These are phyloP conservation scores for Taphrina populina DNA, from an alignment of 1,139 yeast species.

Conservation along the genomic window DNA sequence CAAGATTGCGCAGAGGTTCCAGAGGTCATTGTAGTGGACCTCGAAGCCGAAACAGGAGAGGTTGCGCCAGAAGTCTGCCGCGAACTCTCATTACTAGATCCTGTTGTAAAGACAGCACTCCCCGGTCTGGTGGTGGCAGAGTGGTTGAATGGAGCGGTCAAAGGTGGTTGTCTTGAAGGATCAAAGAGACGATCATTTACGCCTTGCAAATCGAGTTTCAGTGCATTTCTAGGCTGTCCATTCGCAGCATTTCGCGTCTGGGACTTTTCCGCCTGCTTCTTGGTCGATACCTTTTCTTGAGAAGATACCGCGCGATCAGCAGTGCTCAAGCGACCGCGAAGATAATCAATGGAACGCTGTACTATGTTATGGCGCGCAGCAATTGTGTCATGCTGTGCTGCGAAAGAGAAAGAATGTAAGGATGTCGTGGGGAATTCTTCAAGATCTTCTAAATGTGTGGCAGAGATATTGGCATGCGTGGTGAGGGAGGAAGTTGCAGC, in stretches of 20 bases:
- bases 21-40: constrained; percentile 22
- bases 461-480: constrained; percentile 18
- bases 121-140: constrained; percentile 1
- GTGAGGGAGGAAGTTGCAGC: constrained; percentile 5
- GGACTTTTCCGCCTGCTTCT: constrained; percentile 1
- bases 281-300: not conserved
- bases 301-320: constrained; percentile 13
- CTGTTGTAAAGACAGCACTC: not conserved
- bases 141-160: constrained; percentile 13
- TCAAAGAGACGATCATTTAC: constrained; percentile 18
- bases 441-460: constrained; percentile 33
- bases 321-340: constrained; percentile 10
- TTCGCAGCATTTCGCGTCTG: not conserved
- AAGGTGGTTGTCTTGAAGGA: constrained; percentile 11
- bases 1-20: constrained; percentile 18
- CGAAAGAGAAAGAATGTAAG: constrained; percentile 31
- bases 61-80: constrained; percentile 13
- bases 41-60: constrained; percentile 13
- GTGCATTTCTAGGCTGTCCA: not conserved
- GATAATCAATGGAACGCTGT: constrained; percentile 27
- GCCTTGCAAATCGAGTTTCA: constrained; percentile 20
- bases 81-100: constrained; percentile 6
- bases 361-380: constrained; percentile 31
- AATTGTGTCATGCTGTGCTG: constrained; percentile 26
- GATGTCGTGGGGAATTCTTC: constrained; percentile 29